Evolutionary conservation across 371 early-diverging fungal species (phyloP).

Genomic region (Mucor lusitanicus): DNA sequence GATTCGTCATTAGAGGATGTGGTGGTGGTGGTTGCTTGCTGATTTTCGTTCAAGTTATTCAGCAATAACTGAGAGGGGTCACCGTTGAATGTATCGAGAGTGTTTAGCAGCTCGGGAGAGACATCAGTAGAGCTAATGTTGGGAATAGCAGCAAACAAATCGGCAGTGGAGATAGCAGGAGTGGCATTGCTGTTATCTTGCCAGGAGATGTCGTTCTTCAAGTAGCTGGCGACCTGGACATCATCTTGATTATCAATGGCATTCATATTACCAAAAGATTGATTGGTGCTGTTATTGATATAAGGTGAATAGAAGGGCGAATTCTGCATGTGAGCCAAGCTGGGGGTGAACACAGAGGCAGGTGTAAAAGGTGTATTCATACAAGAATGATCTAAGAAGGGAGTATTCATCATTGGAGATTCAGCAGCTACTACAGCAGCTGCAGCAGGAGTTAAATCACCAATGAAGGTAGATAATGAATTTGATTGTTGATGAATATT

Average conservation of each 20-base stretch:
- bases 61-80: slow-evolving; percentile 28
- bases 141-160: not conserved
- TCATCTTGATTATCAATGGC: slow-evolving; percentile 15
- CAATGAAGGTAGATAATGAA: slow-evolving; percentile 16
- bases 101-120: not conserved
- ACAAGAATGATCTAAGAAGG: slow-evolving; percentile 32
- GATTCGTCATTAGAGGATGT: slow-evolving; percentile 4
- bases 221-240: slow-evolving; percentile 28
- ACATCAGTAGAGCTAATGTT: not conserved
- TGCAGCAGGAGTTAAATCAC: slow-evolving; percentile 27
- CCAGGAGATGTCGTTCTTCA: slow-evolving; percentile 20
- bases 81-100: slow-evolving; percentile 9
- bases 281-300: slow-evolving; percentile 8
- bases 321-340: slow-evolving; percentile 7
- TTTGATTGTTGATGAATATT: not conserved
- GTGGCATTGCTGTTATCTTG: not conserved
- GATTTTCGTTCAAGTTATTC: slow-evolving; percentile 11
- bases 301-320: slow-evolving; percentile 17
- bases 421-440: slow-evolving; percentile 29
- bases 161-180: not conserved
- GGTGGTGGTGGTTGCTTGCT: not conserved
- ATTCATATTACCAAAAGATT: not conserved
- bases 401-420: slow-evolving; percentile 39
- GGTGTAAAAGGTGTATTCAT: slow-evolving; percentile 42
- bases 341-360: slow-evolving; percentile 36